A percentile compares a stretch with the other conserved stretches of the same genome.
phyloP scores from a whole-genome alignment of 1,139 yeast genomes.

The Sugiyamaella xylanicola region DNA sequence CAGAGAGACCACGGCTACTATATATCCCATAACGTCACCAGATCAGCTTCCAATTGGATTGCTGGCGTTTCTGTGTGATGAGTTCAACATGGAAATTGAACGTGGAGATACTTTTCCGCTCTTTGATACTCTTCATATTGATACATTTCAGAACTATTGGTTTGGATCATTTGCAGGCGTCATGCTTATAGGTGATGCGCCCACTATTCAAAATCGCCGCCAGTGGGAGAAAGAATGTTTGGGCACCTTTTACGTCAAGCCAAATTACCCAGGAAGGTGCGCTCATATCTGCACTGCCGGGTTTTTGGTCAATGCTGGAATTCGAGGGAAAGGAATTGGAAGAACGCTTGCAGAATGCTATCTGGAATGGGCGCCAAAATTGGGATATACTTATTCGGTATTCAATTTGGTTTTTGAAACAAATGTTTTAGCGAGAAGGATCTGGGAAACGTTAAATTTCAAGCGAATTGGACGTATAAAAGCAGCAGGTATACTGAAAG shows the following conservation, averaged over 20 bases:
- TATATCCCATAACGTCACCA: conserved; percentile 75
- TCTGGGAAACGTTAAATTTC: conserved; percentile 77
- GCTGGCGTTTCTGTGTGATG: conserved; percentile 80
- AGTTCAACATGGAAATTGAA: conserved; percentile 88
- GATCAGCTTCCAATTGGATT: conserved; percentile 71
- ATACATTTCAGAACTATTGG: conserved; percentile 81
- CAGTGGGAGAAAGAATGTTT: conserved; percentile 91
- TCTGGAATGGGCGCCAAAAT: conserved; percentile 84
- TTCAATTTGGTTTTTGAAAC: conserved; percentile 89
- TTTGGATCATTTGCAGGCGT: conserved; percentile 84
- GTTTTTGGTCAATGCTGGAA: conserved; percentile 87
- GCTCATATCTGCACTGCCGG: conserved; percentile 92
- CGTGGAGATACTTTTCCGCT: conserved; percentile 87
- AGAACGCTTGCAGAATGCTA: conserved; percentile 78
- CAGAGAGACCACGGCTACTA: conserved; percentile 89
- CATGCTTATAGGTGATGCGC: conserved; percentile 66
- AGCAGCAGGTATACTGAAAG: conserved; percentile 84
- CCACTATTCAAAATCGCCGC: conserved; percentile 45
- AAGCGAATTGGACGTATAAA: conserved; percentile 75
- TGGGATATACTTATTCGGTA: conserved; percentile 82
- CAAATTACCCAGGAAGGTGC: conserved; percentile 90
- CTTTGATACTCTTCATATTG: conserved; percentile 72
- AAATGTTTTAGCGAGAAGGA: conserved; percentile 75
- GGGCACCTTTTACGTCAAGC: conserved; percentile 80
- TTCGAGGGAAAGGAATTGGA: conserved; percentile 90